Evolutionary conservation across 306 rosid genomes (phyloP), one percentile per base, ranked within the genome.

Genomic region (Medicago ruthenica): DNA sequence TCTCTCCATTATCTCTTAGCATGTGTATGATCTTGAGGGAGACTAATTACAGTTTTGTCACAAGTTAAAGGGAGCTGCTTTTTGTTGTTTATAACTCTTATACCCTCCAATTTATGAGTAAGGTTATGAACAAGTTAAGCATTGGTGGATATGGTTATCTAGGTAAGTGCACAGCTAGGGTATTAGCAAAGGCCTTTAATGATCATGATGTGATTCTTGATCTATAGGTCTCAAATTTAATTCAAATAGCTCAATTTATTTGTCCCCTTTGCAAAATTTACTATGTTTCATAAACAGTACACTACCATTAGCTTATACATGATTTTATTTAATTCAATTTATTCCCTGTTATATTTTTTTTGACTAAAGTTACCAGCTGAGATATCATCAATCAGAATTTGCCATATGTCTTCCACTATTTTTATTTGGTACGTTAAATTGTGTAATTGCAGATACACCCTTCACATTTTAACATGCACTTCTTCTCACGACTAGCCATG

Each of bases 21-120:
- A 74, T 45, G 45, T 64, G 61, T 59, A 57, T 27, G 78, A 65
- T 80, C 78, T 61, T 67, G 62, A 27, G 17, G 86, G 81, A 77
- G 87, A 89, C 76, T 81, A 22, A 58, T 58, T 78, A 71, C 89
- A 91, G 82, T 94, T 95, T 92, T 92, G 96, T 79, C 91, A 87
- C 84, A 81, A 77, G 85, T 79, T 75, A 62, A 78, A 47, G 13
- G 75, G 71, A 79, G 76, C 74, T n/a, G n/a, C n/a, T 80, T 73
- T 72, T 76, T 41, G 67, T 45, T 76, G 80, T 85, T 81, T 69
- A 78, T 75, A 79, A 71, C 80, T 58, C 50, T 71, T 12, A 72
- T 78, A 40, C 71, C 3, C 68, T 68, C 27, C 34, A 45, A 27
- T 71, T 57, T 70, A 31, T 15, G 16, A 41, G 8, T 42, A 80